Evolutionary conservation across 257 asterid species (phyloP), one percentile per base, ranked within the genome.

Genomic region (Ajuga chamaepitys): DNA sequence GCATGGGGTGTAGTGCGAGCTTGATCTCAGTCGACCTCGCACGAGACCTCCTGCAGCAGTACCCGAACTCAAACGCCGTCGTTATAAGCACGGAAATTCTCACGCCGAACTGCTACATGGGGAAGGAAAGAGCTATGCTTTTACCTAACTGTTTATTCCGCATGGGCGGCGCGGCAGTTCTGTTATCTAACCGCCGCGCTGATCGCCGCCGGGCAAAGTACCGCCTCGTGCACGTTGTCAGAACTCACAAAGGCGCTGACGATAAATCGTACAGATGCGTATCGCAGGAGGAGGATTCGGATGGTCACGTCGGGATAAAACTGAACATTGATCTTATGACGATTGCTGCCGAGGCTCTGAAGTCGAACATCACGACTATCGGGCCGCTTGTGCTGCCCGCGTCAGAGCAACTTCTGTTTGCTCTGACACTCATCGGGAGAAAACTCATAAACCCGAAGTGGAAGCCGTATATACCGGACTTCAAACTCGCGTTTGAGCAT

Each of bases 331-430:
- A 84, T 42, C 79, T 87, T 4, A 80, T 82, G 82, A 68, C 74
- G 0, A 78, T 87, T 0, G 95, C 95, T 0, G 95, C 86, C 0
- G 87, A 87, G 11, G 84, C 91, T 0, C 56, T 87, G 68, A 84
- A 84, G 24, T 74, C 85, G 2, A 86, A 86, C 56, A 86, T 86
- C 5, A 80, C 91, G 2, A 69, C 88, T 3, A 64, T 82, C 7
- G 91, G 89, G 3, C 95, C 95, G 3, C 87, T 84, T 1, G 86
- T 87, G n/a, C 78, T 87, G 5, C 95, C 95, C 0, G 82, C 84
- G 4, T 75, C 91, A 0, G 91, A 87, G 75, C 81, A 87, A 45
- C 48, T 84, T 4, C 80, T 77, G 1, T 87, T 82, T 9, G 75
- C 81, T 0, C 3, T 82, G 0, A 60, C 82, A 0, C 66, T 84